A percentile compares a stretch with the other conserved stretches of the same genome.
phyloP scores from a whole-genome alignment of 768 basidiomycete genomes.

The Leucocoprinus sp. region DNA sequence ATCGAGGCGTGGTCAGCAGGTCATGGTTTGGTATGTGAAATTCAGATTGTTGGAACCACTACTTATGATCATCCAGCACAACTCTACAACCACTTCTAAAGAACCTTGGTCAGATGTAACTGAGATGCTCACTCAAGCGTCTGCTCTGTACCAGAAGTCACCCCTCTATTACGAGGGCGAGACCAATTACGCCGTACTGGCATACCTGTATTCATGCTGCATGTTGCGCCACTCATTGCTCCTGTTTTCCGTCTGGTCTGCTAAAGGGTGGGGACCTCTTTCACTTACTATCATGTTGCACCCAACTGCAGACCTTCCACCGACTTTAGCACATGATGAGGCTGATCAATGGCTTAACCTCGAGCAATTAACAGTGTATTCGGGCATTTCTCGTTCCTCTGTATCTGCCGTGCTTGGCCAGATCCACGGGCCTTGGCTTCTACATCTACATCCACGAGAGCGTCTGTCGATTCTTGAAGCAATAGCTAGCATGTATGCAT shows the following conservation, averaged over 20 bases:
- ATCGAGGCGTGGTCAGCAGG: slow-evolving; percentile 79
- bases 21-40: slow-evolving; percentile 55
- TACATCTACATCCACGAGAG: slow-evolving; percentile 71
- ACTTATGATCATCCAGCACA: slow-evolving; percentile 35
- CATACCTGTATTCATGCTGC: slow-evolving; percentile 59
- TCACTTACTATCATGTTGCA: slow-evolving; percentile 72
- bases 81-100: slow-evolving; percentile 38
- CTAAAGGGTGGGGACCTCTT: slow-evolving; percentile 81
- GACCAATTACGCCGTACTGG: slow-evolving; percentile 50
- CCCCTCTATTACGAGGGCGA: slow-evolving; percentile 46
- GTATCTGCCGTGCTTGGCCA: slow-evolving; percentile 62
- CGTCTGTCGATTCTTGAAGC: slow-evolving; percentile 63
- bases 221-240: slow-evolving; percentile 69
- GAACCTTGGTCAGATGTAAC: slow-evolving; percentile 73
- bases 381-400: slow-evolving; percentile 60
- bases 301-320: slow-evolving; percentile 50
- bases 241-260: slow-evolving; percentile 72
- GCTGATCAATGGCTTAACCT: slow-evolving; percentile 40
- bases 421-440: slow-evolving; percentile 81
- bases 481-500: slow-evolving; percentile 68
- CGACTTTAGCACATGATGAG: slow-evolving; percentile 41
- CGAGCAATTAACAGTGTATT: slow-evolving; percentile 59
- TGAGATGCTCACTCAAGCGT: slow-evolving; percentile 67
- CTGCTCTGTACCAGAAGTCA: slow-evolving; percentile 49
- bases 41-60: background rate